Evolutionary conservation across 805 yeast species (phyloP).

Genomic region (Jamesozyma lodderae): DNA sequence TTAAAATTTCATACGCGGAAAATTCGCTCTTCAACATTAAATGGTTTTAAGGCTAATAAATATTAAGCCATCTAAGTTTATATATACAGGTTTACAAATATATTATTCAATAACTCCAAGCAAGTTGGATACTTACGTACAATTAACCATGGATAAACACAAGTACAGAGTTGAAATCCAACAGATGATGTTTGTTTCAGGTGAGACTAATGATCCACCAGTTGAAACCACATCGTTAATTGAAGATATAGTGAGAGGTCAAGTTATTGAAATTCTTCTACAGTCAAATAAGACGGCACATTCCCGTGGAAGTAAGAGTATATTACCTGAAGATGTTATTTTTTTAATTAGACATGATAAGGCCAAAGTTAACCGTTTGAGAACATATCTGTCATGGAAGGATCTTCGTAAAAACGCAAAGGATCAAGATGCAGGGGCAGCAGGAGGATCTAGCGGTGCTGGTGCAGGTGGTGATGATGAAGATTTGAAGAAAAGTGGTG

Average conservation of each 20-base stretch:
- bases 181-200: constrained; percentile 98
- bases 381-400: constrained; percentile 93
- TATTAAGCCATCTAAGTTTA: too few species aligned
- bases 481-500: constrained; percentile 23
- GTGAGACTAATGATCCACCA: constrained; percentile 92
- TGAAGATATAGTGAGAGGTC: constrained; percentile 91
- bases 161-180: constrained; percentile 88
- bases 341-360: constrained; percentile 86
- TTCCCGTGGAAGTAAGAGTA: constrained; percentile 70
- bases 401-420: constrained; percentile 82
- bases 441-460: constrained; percentile 38
- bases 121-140: too few species aligned
- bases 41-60: too few species aligned
- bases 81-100: too few species aligned
- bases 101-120: too few species aligned
- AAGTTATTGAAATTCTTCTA: constrained; percentile 75
- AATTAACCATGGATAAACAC: constrained; percentile 39
- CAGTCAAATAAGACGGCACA: constrained; percentile 75
- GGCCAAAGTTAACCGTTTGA: constrained; percentile 83
- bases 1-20: too few species aligned
- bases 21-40: too few species aligned
- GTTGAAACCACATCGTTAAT: constrained; percentile 84
- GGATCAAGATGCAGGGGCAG: constrained; percentile 55
- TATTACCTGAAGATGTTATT: constrained; percentile 87
- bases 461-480: constrained; percentile 28